Evolutionary conservation across 495 filamentous ascomycete genomes (phyloP).

Genomic region (Neurospora hispaniola): DNA sequence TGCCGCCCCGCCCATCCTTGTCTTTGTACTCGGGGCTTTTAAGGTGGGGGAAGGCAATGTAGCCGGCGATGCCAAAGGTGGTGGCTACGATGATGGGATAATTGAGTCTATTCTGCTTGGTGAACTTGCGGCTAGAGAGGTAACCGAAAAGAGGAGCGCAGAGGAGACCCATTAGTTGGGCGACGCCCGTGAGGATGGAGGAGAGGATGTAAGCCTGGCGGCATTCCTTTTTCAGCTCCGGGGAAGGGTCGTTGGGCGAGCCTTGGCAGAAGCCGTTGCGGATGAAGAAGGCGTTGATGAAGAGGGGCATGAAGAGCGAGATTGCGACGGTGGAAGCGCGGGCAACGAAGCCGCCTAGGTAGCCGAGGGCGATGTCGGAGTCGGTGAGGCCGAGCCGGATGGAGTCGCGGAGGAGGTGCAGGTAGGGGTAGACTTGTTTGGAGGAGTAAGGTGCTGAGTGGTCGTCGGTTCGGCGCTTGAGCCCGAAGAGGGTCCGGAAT

Average conservation of each 20-base stretch:
- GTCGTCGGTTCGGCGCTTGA: constrained; percentile 15
- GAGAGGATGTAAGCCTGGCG: constrained; percentile 75
- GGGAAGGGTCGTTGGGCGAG: constrained; percentile 43
- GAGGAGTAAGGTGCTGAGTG: constrained; percentile 6
- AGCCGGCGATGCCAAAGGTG: constrained; percentile 62
- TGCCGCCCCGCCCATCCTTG: constrained; percentile 46
- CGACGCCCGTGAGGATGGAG: constrained; percentile 73
- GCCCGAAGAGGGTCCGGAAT: constrained; percentile 42
- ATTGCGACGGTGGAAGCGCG: constrained; percentile 93
- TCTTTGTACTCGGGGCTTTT: constrained; percentile 58
- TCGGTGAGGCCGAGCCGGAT: constrained; percentile 63
- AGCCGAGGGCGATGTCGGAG: constrained; percentile 70
- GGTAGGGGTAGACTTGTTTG: constrained; percentile 32
- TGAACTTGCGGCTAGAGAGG: constrained; percentile 53
- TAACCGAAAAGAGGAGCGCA: constrained; percentile 82
- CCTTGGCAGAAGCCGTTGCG: constrained; percentile 65
- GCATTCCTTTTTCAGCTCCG: constrained; percentile 63
- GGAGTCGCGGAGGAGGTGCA: constrained; percentile 48
- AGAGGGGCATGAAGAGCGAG: constrained; percentile 86
- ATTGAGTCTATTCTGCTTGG: constrained; percentile 50
- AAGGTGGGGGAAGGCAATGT: constrained; percentile 58
- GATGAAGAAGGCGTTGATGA: constrained; percentile 82
- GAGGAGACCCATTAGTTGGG: constrained; percentile 75
- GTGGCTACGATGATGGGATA: constrained; percentile 63
- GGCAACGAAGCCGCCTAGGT: constrained; percentile 90